Evolutionary conservation across 116 monocot genomes (phyloP), one percentile per base, ranked within the genome.

Genomic region (Cymodocea nodosa): DNA sequence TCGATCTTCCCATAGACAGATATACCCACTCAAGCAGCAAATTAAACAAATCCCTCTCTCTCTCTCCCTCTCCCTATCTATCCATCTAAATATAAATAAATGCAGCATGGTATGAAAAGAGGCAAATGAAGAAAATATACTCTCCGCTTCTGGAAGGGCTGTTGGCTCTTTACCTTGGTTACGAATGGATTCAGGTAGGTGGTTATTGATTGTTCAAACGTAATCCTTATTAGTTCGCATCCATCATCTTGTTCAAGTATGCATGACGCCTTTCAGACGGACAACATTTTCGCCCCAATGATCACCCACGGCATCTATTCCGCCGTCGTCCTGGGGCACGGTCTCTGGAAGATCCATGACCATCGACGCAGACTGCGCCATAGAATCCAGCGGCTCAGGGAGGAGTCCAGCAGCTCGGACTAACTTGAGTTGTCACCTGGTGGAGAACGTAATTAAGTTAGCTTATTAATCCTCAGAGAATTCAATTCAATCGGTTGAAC

Each of bases 121-220:
- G 91, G 73, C 80, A 97, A 70, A 85, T 97, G 91, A 97, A 68
- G 85, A 90, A 97, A 76, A 97, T 97, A 68, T 97, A 90, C 61
- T 97, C 97, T 56, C 97, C 97, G 2, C 81, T 97, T 55, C 51
- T 90, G 34, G 97, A 97, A 80, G 91, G 87, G 64, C 36, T 88
- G 49, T 59, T 97, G 56, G 90, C 90, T 57, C 83, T 95, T 20
- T 95, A 95, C 71, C 90, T 95, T 44, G 95, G 90, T 18, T 90
- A 85, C 62, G 95, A 90, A 63, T 95, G 95, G 95, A 90, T 95
- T 71, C 83, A 86, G 90, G 94, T 95, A 86, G 90, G 94, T 95
- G 74, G 24, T 66, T 36, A 10, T 58, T 39, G 1, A 36, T 54
- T 3, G n/a, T 16, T 54, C 30, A 30, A 1, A 1, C 30, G 30